Conservation (phyloP, 1,284 basidiomycete genomes). For the Cryptococcus sp. region DNA sequence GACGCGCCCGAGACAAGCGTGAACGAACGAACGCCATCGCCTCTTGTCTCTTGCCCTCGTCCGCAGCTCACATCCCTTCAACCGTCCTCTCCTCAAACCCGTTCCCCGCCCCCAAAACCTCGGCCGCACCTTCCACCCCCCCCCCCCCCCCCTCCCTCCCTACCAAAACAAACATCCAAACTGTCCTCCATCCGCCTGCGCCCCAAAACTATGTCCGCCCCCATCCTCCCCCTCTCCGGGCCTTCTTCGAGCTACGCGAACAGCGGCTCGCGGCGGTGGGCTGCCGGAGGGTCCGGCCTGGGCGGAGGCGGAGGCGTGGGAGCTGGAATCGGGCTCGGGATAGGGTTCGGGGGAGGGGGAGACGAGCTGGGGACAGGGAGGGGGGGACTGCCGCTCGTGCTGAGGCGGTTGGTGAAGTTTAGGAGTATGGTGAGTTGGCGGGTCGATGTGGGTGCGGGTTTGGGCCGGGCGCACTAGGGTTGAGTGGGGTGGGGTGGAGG, state of each 20-base stretch:
- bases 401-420: conserved; percentile 70
- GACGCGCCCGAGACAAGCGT: too few relatives aligned
- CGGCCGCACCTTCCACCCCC: neutral
- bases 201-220: conserved; percentile 8
- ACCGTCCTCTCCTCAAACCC: neutral
- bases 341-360: neutral
- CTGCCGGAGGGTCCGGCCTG: neutral
- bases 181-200: conserved; percentile 17
- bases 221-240: conserved; percentile 11
- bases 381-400: conserved; percentile 70
- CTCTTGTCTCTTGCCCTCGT: neutral
- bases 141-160: neutral
- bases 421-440: conserved; percentile 71
- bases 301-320: conserved; percentile 41
- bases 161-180: neutral
- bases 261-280: neutral
- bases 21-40: too few relatives aligned
- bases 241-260: neutral
- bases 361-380: conserved; percentile 21
- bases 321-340: conserved; percentile 70
- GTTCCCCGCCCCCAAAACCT: neutral
- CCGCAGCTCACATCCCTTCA: neutral
- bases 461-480: neutral
- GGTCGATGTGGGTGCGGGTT: neutral
- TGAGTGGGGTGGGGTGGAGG: neutral